Evolutionary conservation across 2,329 filamentous ascomycete species (phyloP).

Genomic region (Orbilia quercus): DNA sequence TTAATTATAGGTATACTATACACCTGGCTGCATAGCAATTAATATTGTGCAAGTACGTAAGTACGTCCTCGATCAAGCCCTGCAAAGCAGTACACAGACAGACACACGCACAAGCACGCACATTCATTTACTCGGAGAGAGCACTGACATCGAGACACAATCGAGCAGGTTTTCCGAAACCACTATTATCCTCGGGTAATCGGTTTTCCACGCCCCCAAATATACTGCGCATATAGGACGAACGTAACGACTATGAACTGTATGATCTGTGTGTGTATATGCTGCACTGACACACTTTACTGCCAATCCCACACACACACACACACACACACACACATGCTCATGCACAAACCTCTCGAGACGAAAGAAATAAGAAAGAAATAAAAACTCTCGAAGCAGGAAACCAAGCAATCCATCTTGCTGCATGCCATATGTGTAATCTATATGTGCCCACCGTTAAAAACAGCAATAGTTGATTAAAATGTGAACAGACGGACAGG

Average conservation of each 20-base stretch:
- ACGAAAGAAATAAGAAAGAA: no score
- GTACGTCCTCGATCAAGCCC: no score
- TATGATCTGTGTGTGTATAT: not conserved
- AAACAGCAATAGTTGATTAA: not conserved
- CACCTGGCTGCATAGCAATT: no score
- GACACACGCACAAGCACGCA: no score
- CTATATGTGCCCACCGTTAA: not conserved
- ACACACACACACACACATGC: no score
- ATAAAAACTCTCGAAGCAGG: no score
- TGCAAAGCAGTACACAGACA: no score
- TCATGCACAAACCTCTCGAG: slow-evolving; percentile 3
- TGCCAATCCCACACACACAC: slow-evolving; percentile 2
- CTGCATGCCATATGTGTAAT: not conserved
- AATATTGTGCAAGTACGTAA: no score
- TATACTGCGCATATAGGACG: no score
- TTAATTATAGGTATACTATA: no score
- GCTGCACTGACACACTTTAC: not conserved
- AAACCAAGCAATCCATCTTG: slow-evolving; percentile 10
- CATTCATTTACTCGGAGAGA: no score
- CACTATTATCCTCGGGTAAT: not conserved
- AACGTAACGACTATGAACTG: no score
- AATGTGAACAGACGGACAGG: not conserved
- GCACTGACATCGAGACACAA: not conserved
- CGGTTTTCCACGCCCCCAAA: not conserved
- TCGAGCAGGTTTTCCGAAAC: slow-evolving; percentile 11